Base-by-base conservation (phyloP, 2,329 filamentous ascomycete genomes). In the Pseudogymnoascus sp. region DNA sequence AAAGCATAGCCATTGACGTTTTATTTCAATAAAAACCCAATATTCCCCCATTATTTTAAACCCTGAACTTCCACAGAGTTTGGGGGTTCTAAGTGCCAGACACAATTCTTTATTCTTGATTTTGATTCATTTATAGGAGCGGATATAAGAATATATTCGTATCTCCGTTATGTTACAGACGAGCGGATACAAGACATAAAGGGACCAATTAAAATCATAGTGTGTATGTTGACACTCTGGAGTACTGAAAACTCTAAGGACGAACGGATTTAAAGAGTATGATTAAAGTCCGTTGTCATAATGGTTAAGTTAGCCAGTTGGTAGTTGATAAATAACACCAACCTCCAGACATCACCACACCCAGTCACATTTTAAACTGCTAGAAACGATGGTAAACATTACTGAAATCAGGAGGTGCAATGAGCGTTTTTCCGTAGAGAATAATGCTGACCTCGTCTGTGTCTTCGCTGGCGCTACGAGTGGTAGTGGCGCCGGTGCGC, bases 401-500 rank as follows among this genome's bases (percentile, higher is more conserved):
- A 35, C 28, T 12, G 7, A 20, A 61, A 14, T 43, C 28, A 63
- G 28, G 12, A 14, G 57, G 14, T 33, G n/a, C 41, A 63, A 63
- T 36, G 43, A 25, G 3, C 22, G 20, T 12, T 62, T 63, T 50
- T 57, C 60, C 36, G 59, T 18, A 33, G 28, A 61, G 35, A 59
- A 61, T 2, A 22, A 62, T 60, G 50, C 69, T 4, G 70, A 73
- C 6, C 70, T 79, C 14, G 75, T 79, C 6, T 78, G 76, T 22
- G 75, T 81, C 62, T 81, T 82, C 64, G 74, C 77, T 12, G 79
- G 80, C 12, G 79, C 70, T 20, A 81, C 79, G 2, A 78, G 72
- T 25, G 80, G 80, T 38, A 77, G 81, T 35, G 79, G 79, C 33
- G 36, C 54, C 6, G 59, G 59, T 20, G 63, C 63, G 1, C 18